Base-by-base conservation (phyloP, 2,329 filamentous ascomycete species). In the Neofusicoccum sp. region DNA sequence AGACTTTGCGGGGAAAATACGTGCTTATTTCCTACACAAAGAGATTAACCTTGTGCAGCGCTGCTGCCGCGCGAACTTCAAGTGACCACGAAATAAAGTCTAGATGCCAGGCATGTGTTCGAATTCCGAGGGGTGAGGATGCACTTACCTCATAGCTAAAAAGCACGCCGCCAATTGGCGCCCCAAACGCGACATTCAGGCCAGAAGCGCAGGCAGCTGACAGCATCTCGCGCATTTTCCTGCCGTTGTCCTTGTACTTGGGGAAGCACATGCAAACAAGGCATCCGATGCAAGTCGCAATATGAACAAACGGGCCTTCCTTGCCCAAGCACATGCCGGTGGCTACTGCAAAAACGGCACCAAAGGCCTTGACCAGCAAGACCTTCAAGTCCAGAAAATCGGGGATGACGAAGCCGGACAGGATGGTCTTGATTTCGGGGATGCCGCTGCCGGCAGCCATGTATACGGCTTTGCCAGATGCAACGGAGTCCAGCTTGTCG, bases 261-360 rank as follows among this genome's bases (percentile, higher is more conserved):
- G 83, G 81, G 47, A 87, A 83, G n/a, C 73, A 64, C 16, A 70
- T 77, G 7, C 80, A 82, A 0, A 86, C 79, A 2, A 86, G 75
- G 66, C 84, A 82, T 6, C 84, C 84, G 0, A 84, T 80, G 67
- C 84, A 86, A 2, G 84, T 85, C 0, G 83, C 84, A 39, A 87
- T 87, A 70, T 87, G 85, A 1, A 87, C 84, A 66, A 87, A 87
- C 0, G 84, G 85, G 0, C 85, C 85, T 78, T 87, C 85, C 73
- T 87, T 87, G 0, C 85, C 85, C 4, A 87, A 72, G 67, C 82
- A 86, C 82, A 87, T 84, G 12, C 84, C 84, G 1, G 84, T 85
- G 0, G 83, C 79, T 1, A 87, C 85, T 0, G 84, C 84, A 66
- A 87, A 86, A 5, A 83, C 74, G 2, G 84, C 81, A 9, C 85